These are phyloP conservation scores for Raffaelea ambrosiae DNA, from an alignment of 2,329 filamentous ascomycete species.

Conservation along the genomic window DNA sequence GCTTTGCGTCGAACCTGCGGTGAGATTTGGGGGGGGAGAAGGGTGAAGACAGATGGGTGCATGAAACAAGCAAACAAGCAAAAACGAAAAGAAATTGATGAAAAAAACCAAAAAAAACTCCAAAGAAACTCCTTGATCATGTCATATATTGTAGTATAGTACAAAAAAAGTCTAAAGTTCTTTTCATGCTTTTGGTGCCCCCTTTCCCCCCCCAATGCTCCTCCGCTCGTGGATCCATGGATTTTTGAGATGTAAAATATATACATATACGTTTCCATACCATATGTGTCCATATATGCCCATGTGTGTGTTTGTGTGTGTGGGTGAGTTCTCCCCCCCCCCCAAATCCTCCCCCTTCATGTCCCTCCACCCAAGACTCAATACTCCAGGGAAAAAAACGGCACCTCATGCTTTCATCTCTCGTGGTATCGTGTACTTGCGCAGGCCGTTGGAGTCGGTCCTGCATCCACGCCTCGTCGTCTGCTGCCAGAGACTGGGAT, in stretches of 20 bases:
- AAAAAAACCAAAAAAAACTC: neutral
- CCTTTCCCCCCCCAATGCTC: too few relatives aligned
- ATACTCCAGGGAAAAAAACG: too few relatives aligned
- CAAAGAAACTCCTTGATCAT: too few relatives aligned
- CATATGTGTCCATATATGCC: neutral
- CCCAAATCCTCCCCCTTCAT: too few relatives aligned
- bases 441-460: slow-evolving; percentile 33
- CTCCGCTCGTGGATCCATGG: too few relatives aligned
- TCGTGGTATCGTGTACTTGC: slow-evolving; percentile 40
- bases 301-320: neutral
- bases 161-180: too few relatives aligned
- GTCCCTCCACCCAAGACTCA: too few relatives aligned
- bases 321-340: too few relatives aligned
- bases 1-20: neutral
- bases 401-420: slow-evolving; percentile 18
- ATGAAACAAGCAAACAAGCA: neutral
- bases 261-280: too few relatives aligned
- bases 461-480: slow-evolving; percentile 46
- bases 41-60: neutral
- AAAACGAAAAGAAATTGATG: neutral
- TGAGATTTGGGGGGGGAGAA: neutral
- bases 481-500: slow-evolving; percentile 61
- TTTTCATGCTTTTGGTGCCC: too few relatives aligned
- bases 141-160: slow-evolving; percentile 2
- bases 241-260: too few relatives aligned